Evolutionary conservation across 805 yeast species (phyloP).

Genomic region (Dipodascus geniculatus): DNA sequence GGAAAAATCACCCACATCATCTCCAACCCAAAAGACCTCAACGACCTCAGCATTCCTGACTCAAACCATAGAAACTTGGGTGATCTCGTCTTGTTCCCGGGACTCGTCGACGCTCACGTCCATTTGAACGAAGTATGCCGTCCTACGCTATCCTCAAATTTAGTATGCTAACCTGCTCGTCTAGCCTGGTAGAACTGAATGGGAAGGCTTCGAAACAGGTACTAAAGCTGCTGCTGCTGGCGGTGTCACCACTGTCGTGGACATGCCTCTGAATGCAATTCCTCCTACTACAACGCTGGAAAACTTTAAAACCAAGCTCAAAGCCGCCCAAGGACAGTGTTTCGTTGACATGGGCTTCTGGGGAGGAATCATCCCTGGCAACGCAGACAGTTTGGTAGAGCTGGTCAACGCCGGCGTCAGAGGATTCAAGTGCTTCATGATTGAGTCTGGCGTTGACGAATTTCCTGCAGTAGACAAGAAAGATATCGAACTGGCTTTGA

Average conservation of each 20-base stretch:
- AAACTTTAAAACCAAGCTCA: slow-evolving; percentile 61
- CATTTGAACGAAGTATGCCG: slow-evolving; percentile 58
- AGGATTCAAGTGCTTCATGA: slow-evolving; percentile 87
- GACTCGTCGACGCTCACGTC: slow-evolving; percentile 87
- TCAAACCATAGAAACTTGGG: slow-evolving; percentile 35
- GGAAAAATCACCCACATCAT: not conserved
- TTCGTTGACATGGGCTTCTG: slow-evolving; percentile 95
- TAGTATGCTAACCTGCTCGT: not conserved
- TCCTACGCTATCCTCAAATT: slow-evolving; percentile 1
- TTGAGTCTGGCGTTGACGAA: slow-evolving; percentile 93
- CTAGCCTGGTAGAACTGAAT: slow-evolving; percentile 86
- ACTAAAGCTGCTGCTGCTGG: slow-evolving; percentile 92
- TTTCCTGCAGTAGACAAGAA: slow-evolving; percentile 68
- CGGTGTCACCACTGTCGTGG: slow-evolving; percentile 91
- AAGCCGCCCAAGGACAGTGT: slow-evolving; percentile 68
- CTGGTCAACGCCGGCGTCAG: slow-evolving; percentile 78
- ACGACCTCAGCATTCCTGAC: not conserved
- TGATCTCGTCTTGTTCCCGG: slow-evolving; percentile 68
- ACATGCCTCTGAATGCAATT: slow-evolving; percentile 92
- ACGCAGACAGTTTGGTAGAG: slow-evolving; percentile 57
- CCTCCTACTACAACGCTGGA: slow-evolving; percentile 87
- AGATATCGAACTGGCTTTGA: slow-evolving; percentile 60
- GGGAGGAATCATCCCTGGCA: slow-evolving; percentile 89
- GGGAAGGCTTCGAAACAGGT: slow-evolving; percentile 98
- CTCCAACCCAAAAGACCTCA: not conserved